Evolutionary conservation across 345 rosid genomes (phyloP).

Genomic region (Gossypium thurberi): DNA sequence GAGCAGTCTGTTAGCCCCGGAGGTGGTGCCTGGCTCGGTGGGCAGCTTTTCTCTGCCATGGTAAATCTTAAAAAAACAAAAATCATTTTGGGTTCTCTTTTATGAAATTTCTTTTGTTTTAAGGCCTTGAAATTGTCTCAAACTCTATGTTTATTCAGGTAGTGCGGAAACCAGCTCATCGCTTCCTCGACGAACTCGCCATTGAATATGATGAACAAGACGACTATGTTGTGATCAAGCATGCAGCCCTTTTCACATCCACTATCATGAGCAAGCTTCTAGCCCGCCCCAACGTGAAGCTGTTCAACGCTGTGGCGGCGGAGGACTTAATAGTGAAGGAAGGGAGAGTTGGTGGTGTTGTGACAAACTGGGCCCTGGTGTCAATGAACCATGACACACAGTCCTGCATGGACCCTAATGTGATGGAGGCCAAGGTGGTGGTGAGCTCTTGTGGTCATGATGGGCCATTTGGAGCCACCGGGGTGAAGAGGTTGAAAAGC

Average conservation of each 20-base stretch:
- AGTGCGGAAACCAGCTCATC: conserved; percentile 88
- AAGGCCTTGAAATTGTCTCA: background rate
- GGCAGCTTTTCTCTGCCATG: conserved; percentile 87
- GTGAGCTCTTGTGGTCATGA: conserved; percentile 97
- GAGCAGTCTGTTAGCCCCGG: conserved; percentile 86
- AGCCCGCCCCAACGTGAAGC: conserved; percentile 89
- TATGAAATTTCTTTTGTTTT: background rate
- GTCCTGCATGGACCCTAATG: conserved; percentile 96
- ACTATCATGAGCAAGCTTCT: conserved; percentile 97
- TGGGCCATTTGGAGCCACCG: conserved; percentile 90
- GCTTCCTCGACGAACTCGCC: conserved; percentile 70
- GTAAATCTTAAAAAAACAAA: conserved; percentile 18
- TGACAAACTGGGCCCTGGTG: conserved; percentile 93
- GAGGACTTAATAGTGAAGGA: conserved; percentile 89
- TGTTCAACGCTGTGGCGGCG: conserved; percentile 89
- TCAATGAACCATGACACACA: conserved; percentile 92
- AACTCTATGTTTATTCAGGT: conserved; percentile 32
- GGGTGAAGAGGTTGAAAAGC: conserved; percentile 85
- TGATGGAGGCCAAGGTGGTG: conserved; percentile 97
- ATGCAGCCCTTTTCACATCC: conserved; percentile 90
- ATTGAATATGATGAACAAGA: conserved; percentile 87
- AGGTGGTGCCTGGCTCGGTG: conserved; percentile 86
- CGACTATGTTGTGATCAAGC: conserved; percentile 77
- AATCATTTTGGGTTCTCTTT: background rate
- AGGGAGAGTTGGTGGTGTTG: conserved; percentile 67